Evolutionary conservation across 1,139 yeast species (phyloP).

Genomic region (Sugiyamaella novakii): DNA sequence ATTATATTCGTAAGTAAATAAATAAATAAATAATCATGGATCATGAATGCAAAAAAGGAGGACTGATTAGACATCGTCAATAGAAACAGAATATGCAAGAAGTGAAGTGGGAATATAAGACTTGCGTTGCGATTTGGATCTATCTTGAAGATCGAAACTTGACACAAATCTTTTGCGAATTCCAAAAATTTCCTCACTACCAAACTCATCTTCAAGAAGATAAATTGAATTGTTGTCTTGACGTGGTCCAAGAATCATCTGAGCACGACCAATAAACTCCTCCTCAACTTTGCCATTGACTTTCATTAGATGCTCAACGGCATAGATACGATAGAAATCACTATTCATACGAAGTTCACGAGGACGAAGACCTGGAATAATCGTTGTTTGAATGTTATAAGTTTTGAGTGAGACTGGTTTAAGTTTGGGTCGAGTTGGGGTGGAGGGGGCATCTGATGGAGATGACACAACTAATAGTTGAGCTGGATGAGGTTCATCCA

Average conservation of each 20-base stretch:
- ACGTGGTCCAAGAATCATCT: conserved; percentile 42
- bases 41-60: conserved; percentile 6
- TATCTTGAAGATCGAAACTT: conserved; percentile 25
- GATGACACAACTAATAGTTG: conserved; percentile 12
- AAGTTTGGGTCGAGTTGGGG: conserved; percentile 15
- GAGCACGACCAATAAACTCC: conserved; percentile 40
- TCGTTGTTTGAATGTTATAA: conserved; percentile 38
- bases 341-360: conserved; percentile 43
- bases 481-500: conserved; percentile 38
- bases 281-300: conserved; percentile 40
- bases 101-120: conserved; percentile 18
- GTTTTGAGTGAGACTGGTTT: conserved; percentile 37
- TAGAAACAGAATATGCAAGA: conserved; percentile 13
- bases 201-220: conserved; percentile 26
- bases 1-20: conserved; percentile 10
- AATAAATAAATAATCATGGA: conserved; percentile 6
- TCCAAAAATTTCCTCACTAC: conserved; percentile 33
- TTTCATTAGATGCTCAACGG: conserved; percentile 43
- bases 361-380: conserved; percentile 37
- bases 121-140: conserved; percentile 12
- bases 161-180: conserved; percentile 35
- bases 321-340: conserved; percentile 42
- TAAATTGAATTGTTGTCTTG: conserved; percentile 31
- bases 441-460: conserved; percentile 4
- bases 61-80: conserved; percentile 16